These are phyloP conservation scores for Canavalia ensiformis DNA, from an alignment of 306 rosid genomes.

Conservation along the genomic window DNA sequence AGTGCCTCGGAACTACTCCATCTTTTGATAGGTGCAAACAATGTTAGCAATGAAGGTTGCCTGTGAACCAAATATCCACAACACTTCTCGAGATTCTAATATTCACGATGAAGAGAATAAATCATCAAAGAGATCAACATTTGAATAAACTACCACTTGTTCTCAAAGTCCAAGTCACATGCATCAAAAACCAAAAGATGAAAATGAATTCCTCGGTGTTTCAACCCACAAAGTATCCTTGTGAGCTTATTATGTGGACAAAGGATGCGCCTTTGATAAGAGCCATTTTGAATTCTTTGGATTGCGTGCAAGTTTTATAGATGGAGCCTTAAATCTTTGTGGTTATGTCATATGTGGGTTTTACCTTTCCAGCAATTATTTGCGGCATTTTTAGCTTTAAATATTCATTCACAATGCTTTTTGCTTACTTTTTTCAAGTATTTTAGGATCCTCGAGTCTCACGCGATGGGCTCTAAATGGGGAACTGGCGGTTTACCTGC, in stretches of 20 bases:
- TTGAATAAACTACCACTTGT: conserved; percentile 62
- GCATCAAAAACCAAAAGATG: too few species aligned
- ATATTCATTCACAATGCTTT: conserved; percentile 36
- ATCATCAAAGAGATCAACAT: conserved; percentile 54
- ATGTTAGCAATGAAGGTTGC: conserved; percentile 49
- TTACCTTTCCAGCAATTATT: conserved; percentile 9
- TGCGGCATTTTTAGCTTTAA: conserved; percentile 37
- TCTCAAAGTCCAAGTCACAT: too few species aligned
- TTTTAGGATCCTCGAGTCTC: too few species aligned
- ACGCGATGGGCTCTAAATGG: too few species aligned
- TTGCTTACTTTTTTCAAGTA: conserved; percentile 49
- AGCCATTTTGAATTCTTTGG: conserved; percentile 36
- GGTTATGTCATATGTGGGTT: conserved; percentile 14
- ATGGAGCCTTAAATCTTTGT: conserved; percentile 18
- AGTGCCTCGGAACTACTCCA: conserved; percentile 71
- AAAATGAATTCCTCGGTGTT: conserved; percentile 32
- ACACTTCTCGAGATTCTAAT: conserved; percentile 37
- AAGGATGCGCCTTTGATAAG: conserved; percentile 2
- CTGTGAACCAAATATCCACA: conserved; percentile 47
- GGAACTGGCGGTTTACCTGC: too few species aligned
- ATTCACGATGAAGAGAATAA: conserved; percentile 53
- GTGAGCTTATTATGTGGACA: conserved; percentile 13
- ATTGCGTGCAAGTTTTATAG: background rate
- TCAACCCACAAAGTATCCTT: background rate
- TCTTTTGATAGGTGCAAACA: conserved; percentile 59